phyloP scores from a whole-genome alignment of 2,329 filamentous ascomycete species.

The Talaromyces verruculosus region DNA sequence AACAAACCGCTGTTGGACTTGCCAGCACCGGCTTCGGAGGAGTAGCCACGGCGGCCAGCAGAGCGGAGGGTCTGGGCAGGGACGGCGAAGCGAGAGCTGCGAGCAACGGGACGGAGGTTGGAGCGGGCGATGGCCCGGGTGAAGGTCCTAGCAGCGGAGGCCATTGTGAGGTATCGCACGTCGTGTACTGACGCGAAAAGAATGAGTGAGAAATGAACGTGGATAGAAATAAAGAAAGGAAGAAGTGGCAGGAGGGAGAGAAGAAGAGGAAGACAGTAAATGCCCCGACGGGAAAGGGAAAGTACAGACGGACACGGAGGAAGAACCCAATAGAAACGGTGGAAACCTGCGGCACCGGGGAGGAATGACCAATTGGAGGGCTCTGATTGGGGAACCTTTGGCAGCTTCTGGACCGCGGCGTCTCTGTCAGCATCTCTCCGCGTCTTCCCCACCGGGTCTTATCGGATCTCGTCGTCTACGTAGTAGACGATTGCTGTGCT shows the following conservation, averaged over 20 bases:
- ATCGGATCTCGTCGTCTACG: not conserved
- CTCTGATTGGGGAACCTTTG: not conserved
- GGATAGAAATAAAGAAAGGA: not conserved
- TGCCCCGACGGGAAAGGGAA: not conserved
- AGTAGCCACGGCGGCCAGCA: conserved; percentile 75
- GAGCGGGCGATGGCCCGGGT: conserved; percentile 46
- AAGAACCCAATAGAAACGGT: not conserved
- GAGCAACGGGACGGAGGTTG: conserved; percentile 45
- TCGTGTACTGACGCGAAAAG: conserved; percentile 1
- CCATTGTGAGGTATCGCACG: conserved; percentile 35
- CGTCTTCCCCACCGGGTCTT: conserved; percentile 7
- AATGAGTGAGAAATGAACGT: not conserved
- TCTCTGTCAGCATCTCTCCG: conserved; percentile 12
- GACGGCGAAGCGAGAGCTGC: conserved; percentile 59
- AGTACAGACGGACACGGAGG: not conserved
- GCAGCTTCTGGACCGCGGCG: conserved; percentile 12
- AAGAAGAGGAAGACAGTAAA: not conserved
- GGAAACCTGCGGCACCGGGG: conserved; percentile 2
- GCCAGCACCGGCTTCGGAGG: conserved; percentile 62
- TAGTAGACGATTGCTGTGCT: not conserved
- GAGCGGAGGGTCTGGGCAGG: conserved; percentile 69
- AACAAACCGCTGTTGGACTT: conserved; percentile 55
- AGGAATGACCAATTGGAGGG: conserved; percentile 7
- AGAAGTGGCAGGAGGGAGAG: not conserved
- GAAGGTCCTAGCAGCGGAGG: conserved; percentile 44